A percentile compares a stretch with the other conserved stretches of the same genome.
These are phyloP conservation scores for Gastrodia elata DNA, from an alignment of 106 monocot genomes.

Conservation along the genomic window DNA sequence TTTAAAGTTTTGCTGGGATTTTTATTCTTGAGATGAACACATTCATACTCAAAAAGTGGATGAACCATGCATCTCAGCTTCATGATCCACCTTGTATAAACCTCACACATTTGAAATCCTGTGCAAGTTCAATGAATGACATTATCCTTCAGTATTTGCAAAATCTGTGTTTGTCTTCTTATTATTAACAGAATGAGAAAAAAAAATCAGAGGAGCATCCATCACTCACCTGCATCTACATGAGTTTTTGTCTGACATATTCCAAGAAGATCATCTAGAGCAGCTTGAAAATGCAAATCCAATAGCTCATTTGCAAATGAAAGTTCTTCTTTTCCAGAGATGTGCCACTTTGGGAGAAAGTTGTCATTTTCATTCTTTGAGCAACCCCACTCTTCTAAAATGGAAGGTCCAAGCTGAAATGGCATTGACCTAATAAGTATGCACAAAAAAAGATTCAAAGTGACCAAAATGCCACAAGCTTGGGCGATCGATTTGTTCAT, in stretches of 20 bases:
- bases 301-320: conserved; percentile 86
- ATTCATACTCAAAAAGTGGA: neutral
- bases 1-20: neutral
- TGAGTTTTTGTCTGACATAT: conserved; percentile 67
- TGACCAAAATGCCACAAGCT: neutral
- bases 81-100: neutral
- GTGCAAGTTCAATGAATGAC: neutral
- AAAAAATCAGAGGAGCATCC: neutral
- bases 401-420: conserved; percentile 21
- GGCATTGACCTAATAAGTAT: conserved; percentile 42
- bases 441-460: conserved; percentile 1
- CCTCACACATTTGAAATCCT: neutral
- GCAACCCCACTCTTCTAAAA: conserved; percentile 78
- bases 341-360: conserved; percentile 72
- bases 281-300: conserved; percentile 58
- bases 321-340: conserved; percentile 60
- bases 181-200: neutral
- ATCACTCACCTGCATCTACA: conserved; percentile 57
- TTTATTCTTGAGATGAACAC: neutral
- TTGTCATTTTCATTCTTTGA: conserved; percentile 39
- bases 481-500: conserved; percentile 1
- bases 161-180: neutral
- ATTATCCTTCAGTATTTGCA: neutral
- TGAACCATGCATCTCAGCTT: neutral
- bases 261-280: conserved; percentile 60